phyloP scores from a whole-genome alignment of 2,329 filamentous ascomycete species.

The Alternaria postmessia region DNA sequence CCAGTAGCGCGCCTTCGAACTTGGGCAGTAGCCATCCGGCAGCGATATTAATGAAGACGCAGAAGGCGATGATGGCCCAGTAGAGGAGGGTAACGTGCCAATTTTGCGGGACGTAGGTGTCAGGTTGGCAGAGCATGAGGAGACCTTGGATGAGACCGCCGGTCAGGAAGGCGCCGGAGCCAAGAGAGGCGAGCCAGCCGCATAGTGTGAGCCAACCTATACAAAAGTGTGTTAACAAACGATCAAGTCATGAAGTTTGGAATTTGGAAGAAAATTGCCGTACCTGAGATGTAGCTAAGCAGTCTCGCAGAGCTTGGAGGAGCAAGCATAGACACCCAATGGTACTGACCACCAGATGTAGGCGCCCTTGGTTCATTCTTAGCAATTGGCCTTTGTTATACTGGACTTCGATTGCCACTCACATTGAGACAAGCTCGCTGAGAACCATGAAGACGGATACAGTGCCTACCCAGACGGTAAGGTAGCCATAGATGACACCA shows the following conservation, averaged over 20 bases:
- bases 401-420: background rate
- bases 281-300: slow-evolving; percentile 53
- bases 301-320: slow-evolving; percentile 48
- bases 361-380: slow-evolving; percentile 23
- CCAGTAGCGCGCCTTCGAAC: slow-evolving; percentile 57
- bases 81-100: slow-evolving; percentile 62
- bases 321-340: slow-evolving; percentile 52
- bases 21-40: slow-evolving; percentile 55
- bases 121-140: slow-evolving; percentile 48
- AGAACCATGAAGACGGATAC: slow-evolving; percentile 38
- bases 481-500: slow-evolving; percentile 43
- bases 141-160: slow-evolving; percentile 44
- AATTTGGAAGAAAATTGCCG: background rate
- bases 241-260: background rate
- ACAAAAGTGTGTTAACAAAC: background rate
- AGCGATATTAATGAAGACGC: slow-evolving; percentile 55
- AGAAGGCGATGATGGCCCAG: slow-evolving; percentile 54
- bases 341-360: slow-evolving; percentile 47
- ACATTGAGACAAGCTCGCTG: slow-evolving; percentile 48
- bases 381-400: background rate
- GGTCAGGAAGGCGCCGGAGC: slow-evolving; percentile 35
- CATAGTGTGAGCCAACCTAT: slow-evolving; percentile 54
- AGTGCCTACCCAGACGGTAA: slow-evolving; percentile 40
- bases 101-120: slow-evolving; percentile 47
- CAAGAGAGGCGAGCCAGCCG: slow-evolving; percentile 51